These are phyloP conservation scores for Naganishia randhawae DNA, from an alignment of 768 basidiomycete genomes.

Conservation along the genomic window DNA sequence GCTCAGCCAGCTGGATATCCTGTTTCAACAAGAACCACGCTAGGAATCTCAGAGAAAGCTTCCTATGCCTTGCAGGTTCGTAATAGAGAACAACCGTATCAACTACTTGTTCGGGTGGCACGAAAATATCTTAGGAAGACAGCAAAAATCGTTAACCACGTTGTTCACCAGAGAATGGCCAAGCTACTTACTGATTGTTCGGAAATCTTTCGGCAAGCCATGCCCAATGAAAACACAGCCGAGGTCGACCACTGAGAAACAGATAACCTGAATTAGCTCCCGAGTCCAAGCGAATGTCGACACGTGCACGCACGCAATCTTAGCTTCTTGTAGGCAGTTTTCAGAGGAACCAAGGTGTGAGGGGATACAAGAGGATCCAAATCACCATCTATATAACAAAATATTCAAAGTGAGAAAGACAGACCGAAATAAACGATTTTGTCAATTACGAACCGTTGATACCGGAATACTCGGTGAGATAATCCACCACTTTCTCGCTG, in stretches of 20 bases:
- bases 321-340: constrained; percentile 97
- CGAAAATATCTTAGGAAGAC: constrained; percentile 72
- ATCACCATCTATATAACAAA: constrained; percentile 69
- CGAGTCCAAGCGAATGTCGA: background rate
- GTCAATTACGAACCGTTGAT: constrained; percentile 68
- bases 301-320: constrained; percentile 56
- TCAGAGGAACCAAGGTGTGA: constrained; percentile 87
- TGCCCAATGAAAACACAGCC: constrained; percentile 98
- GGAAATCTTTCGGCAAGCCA: constrained; percentile 93
- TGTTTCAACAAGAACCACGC: constrained; percentile 90
- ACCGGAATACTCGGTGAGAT: constrained; percentile 93
- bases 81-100: constrained; percentile 98
- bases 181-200: constrained; percentile 80
- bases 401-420: constrained; percentile 8
- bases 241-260: constrained; percentile 63
- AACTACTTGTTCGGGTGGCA: constrained; percentile 90
- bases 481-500: constrained; percentile 90
- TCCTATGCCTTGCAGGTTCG: constrained; percentile 70
- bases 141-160: background rate
- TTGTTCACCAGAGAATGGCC: background rate
- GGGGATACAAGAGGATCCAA: constrained; percentile 76
- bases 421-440: constrained; percentile 21
- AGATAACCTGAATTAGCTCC: background rate
- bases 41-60: constrained; percentile 85
- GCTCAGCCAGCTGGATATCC: constrained; percentile 86